A percentile compares a stretch with the other conserved stretches of the same genome.
These are phyloP conservation scores for Solanum tarijense DNA, from an alignment of 257 asterid species.

Conservation along the genomic window DNA sequence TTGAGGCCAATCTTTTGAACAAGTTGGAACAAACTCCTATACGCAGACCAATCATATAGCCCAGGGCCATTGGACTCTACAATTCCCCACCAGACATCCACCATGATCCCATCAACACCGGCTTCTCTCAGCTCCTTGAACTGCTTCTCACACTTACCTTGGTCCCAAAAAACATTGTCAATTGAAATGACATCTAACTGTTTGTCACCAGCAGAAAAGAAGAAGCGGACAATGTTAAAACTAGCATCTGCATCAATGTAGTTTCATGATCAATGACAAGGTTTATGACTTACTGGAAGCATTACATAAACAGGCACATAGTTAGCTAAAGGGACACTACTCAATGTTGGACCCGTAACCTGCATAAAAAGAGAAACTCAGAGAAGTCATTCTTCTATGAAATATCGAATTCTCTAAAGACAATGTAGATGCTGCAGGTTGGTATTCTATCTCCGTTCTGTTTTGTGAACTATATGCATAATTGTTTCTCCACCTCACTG, in stretches of 20 bases:
- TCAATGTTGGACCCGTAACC: constrained; percentile 11
- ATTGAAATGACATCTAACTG: constrained; percentile 55
- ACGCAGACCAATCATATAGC: constrained; percentile 62
- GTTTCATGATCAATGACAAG: not conserved
- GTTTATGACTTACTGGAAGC: constrained; percentile 46
- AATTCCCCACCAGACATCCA: constrained; percentile 93
- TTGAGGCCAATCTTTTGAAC: constrained; percentile 42
- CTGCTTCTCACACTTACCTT: constrained; percentile 44
- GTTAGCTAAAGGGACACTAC: constrained; percentile 19
- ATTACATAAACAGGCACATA: constrained; percentile 67
- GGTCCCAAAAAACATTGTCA: constrained; percentile 39
- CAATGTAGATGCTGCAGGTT: not conserved
- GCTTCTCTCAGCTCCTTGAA: constrained; percentile 41
- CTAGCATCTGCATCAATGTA: not conserved
- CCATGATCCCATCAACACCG: constrained; percentile 82
- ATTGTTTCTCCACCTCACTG: not conserved
- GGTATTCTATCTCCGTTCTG: not conserved
- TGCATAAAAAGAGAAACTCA: not conserved
- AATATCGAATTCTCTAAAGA: not conserved
- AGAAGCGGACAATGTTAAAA: not conserved
- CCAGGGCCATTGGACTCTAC: constrained; percentile 52
- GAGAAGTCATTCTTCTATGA: not conserved
- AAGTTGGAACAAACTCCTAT: constrained; percentile 43
- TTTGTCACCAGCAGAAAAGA: not conserved
- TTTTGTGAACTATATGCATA: not conserved